Base-by-base conservation (phyloP, 495 filamentous ascomycete genomes). In the Cryomyces minteri region DNA sequence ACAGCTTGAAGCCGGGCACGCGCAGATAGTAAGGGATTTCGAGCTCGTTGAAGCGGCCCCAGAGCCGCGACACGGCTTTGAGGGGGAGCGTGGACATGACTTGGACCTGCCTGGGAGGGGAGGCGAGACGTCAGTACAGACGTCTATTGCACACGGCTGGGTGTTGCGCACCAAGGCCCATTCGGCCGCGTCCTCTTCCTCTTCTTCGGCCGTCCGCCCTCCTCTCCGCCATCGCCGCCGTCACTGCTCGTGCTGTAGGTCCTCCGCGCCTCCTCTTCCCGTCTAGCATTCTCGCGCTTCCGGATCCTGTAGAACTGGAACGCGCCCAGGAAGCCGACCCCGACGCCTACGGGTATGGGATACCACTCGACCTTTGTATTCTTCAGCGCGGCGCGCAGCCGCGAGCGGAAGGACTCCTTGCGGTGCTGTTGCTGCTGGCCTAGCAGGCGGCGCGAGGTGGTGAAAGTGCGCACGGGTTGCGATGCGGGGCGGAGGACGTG, bases 41-140 rank as follows among this genome's bases (percentile, higher is more conserved):
- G 31, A 94, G 65, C 59, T 95, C 90, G 62, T 99, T 99, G 68
- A 96, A 94, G 37, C 69, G 77, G 39, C 90, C 90, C 90, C 90
- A 99, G 49, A 93, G 53, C 29, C 92, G 76, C 7, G 87, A 94
- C 45, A 96, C 70, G 34, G 84, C 88, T 62, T 99, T 99, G 47
- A 99, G 65, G 25, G 90, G 90, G 41, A 99, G 66, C 0, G 88
- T 96, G 11, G 85, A 92, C 80, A 99, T 94, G 54, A 96, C 72
- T 58, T 93, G 85, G 25, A 99, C 82, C 56, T 92, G 84, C 88
- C 80, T 84, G 48, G 5, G 7, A 30, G 36, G 48, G 40, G 10
- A 38, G 8, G 2, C 33, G 7, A 37, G 8, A 10, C 8, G 31
- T 38, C 11, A 37, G 31, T 14, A 8, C 11, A 31, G 3, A 14